Conservation (phyloP, 768 basidiomycete species). For the Termitomyces sp. region DNA sequence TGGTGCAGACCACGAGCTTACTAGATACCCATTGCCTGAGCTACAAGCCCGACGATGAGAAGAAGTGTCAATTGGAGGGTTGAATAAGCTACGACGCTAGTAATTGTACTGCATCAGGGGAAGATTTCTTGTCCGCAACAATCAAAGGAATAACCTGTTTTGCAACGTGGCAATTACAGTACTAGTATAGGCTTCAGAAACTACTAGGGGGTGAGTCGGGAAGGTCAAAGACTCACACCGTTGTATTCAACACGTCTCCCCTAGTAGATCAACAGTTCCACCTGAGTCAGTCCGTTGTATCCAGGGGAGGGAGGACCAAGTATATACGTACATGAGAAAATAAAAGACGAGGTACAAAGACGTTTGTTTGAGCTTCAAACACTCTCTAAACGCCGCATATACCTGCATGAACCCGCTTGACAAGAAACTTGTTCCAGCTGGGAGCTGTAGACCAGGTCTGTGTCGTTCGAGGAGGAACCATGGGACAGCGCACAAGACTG, state of each 20-base stretch:
- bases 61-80: conserved; percentile 67
- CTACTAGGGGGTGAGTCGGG: too few relatives aligned
- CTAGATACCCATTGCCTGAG: conserved; percentile 70
- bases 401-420: conserved; percentile 71
- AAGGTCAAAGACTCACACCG: conserved; percentile 42
- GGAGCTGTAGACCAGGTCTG: conserved; percentile 59
- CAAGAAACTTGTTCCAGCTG: conserved; percentile 48
- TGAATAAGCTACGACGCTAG: conserved; percentile 66
- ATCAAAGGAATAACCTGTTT: conserved; percentile 45
- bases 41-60: conserved; percentile 60
- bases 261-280: conserved; percentile 30
- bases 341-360: conserved; percentile 74
- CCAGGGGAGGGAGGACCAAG: background rate
- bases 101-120: background rate
- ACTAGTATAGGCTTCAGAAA: conserved; percentile 24
- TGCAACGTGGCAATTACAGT: conserved; percentile 72
- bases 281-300: background rate
- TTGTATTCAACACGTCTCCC: conserved; percentile 75
- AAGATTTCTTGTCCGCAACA: background rate
- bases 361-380: conserved; percentile 66
- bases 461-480: conserved; percentile 74
- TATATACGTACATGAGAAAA: conserved; percentile 59
- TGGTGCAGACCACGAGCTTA: conserved; percentile 25
- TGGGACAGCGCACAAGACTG: conserved; percentile 65
- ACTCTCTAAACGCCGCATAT: conserved; percentile 58